phyloP scores from a whole-genome alignment of 2,329 filamentous ascomycete genomes.

The Decorospora gaudefroyi region DNA sequence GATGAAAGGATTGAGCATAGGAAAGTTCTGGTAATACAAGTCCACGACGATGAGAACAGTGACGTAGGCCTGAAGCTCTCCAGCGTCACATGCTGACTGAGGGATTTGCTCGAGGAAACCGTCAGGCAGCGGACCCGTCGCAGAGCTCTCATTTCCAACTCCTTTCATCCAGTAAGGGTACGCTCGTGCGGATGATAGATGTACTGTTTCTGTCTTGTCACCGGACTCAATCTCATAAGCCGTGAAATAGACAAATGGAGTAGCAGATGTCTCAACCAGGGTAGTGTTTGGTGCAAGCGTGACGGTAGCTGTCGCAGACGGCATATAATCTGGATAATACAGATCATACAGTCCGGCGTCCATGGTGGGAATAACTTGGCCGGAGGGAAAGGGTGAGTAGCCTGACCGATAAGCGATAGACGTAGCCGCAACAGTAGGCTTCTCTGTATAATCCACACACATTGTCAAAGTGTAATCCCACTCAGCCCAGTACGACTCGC shows the following conservation, averaged over 20 bases:
- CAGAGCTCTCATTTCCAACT: constrained; percentile 30
- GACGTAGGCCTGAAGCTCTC: constrained; percentile 47
- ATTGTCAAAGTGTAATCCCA: constrained; percentile 29
- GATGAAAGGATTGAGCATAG: constrained; percentile 26
- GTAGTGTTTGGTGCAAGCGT: constrained; percentile 33
- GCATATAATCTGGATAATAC: constrained; percentile 12
- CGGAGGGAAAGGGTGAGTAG: constrained; percentile 29
- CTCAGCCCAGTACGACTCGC: constrained; percentile 27
- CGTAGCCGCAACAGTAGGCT: constrained; percentile 40
- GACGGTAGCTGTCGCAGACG: constrained; percentile 29
- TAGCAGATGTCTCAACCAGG: constrained; percentile 37
- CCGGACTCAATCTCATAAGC: constrained; percentile 50
- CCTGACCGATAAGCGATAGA: constrained; percentile 35
- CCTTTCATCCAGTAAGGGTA: constrained; percentile 46
- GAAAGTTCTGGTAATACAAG: constrained; percentile 39
- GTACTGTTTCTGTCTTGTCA: constrained; percentile 43
- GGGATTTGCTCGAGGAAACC: constrained; percentile 46
- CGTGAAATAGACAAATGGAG: constrained; percentile 52
- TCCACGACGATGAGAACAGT: constrained; percentile 52
- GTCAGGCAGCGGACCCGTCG: constrained; percentile 42
- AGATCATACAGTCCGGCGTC: constrained; percentile 27
- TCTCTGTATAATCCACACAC: constrained; percentile 33
- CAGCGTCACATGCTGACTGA: constrained; percentile 41
- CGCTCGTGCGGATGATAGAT: constrained; percentile 42
- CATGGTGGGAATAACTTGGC: constrained; percentile 21